phyloP scores from a whole-genome alignment of 306 rosid species.

The Prosopis cineraria region DNA sequence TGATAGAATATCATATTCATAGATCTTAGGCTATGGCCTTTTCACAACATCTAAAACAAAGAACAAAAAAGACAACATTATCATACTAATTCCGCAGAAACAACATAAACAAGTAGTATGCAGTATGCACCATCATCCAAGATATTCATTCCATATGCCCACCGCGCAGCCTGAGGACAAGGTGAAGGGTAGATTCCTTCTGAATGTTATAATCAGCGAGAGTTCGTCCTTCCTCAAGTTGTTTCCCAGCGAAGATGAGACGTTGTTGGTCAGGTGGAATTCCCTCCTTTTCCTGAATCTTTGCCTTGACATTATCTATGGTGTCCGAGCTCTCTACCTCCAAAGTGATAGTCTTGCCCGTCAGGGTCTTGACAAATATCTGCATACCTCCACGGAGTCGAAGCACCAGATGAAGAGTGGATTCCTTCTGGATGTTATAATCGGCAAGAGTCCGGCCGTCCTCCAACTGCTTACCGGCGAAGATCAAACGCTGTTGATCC shows the following conservation, averaged over 20 bases:
- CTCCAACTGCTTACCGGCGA: background rate
- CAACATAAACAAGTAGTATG: background rate
- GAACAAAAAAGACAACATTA: background rate
- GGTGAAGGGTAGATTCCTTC: slow-evolving; percentile 11
- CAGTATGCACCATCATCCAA: background rate
- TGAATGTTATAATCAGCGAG: background rate
- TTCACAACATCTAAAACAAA: background rate
- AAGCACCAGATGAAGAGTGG: background rate
- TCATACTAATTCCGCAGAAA: background rate
- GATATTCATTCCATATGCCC: background rate
- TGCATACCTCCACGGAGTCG: background rate
- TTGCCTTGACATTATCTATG: background rate
- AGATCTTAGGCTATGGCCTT: background rate
- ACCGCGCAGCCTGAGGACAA: slow-evolving; percentile 1
- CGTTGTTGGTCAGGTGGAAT: background rate
- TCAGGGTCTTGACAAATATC: background rate
- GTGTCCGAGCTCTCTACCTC: slow-evolving; percentile 8
- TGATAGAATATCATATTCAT: background rate
- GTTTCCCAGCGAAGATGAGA: background rate
- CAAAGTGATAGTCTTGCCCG: background rate
- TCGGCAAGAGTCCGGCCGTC: slow-evolving; percentile 1
- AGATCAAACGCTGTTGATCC: background rate
- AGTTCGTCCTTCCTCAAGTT: background rate
- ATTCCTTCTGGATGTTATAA: background rate
- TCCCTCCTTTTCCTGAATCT: background rate